Conservation (phyloP, 1,284 basidiomycete species). For the Pulchroboletus neoregius region DNA sequence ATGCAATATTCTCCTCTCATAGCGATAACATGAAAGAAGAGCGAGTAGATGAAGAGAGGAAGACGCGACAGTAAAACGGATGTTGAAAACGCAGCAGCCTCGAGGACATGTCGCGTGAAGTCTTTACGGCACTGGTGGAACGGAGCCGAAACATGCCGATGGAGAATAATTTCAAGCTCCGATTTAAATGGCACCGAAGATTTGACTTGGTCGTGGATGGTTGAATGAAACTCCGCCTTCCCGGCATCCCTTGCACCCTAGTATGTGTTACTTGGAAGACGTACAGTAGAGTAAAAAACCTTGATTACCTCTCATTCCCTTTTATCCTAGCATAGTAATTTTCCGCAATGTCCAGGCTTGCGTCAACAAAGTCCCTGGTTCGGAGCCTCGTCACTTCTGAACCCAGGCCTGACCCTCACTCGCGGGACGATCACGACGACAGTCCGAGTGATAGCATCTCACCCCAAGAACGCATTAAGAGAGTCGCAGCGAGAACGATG, state of each 20-base stretch:
- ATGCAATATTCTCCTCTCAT: conserved; percentile 74
- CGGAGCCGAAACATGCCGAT: conserved; percentile 18
- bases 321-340: conserved; percentile 13
- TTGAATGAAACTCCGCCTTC: conserved; percentile 3
- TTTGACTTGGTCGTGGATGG: too few species aligned
- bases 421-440: conserved; percentile 21
- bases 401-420: conserved; percentile 9
- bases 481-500: conserved; percentile 50
- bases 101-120: conserved; percentile 19
- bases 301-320: conserved; percentile 8
- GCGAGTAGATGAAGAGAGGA: conserved; percentile 16
- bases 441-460: conserved; percentile 40
- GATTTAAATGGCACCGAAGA: conserved; percentile 10
- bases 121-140: conserved; percentile 14
- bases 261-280: conserved; percentile 6
- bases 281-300: conserved; percentile 13
- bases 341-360: conserved; percentile 27
- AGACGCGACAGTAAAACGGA: conserved; percentile 16
- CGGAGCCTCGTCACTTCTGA: conserved; percentile 25
- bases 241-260: neutral
- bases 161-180: conserved; percentile 10
- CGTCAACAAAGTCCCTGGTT: conserved; percentile 24
- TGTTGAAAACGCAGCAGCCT: conserved; percentile 28
- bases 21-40: conserved; percentile 27
- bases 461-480: conserved; percentile 39